A percentile compares a stretch with the other conserved stretches of the same genome.
Evolutionary conservation across 352 stramenopile genomes (phyloP).

Genomic region (Pythium biforme): DNA sequence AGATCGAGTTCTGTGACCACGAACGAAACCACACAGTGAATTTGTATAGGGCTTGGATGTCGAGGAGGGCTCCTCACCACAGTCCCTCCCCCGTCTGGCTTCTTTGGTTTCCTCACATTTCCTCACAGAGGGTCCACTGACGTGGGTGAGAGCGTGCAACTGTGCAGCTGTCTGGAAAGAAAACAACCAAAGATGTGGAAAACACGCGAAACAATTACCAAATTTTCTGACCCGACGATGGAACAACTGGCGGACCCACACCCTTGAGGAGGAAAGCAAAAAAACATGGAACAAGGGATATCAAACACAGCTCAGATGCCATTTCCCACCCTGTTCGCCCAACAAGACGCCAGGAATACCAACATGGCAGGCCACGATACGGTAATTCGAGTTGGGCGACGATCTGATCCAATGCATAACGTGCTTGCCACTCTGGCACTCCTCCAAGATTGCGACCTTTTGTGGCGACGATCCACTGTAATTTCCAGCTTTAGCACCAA

Average conservation of each 20-base stretch:
- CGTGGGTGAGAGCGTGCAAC: background rate
- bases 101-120: conserved; percentile 14
- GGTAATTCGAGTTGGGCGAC: no score
- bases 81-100: conserved; percentile 5
- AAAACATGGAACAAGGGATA: background rate
- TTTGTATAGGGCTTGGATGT: background rate
- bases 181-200: background rate
- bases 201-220: conserved; percentile 2
- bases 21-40: background rate
- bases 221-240: background rate
- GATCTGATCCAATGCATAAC: background rate
- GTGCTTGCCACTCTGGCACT: background rate
- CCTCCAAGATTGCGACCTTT: background rate
- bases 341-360: no score
- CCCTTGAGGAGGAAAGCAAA: background rate
- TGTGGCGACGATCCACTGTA: background rate
- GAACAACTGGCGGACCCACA: background rate
- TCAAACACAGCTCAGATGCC: background rate
- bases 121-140: background rate
- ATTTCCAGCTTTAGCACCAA: conserved; percentile 1
- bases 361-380: no score
- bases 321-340: background rate
- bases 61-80: background rate
- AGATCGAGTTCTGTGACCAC: conserved; percentile 1
- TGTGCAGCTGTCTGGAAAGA: conserved; percentile 3